These are phyloP conservation scores for Mycena rosella DNA, from an alignment of 768 basidiomycete genomes.

Conservation along the genomic window DNA sequence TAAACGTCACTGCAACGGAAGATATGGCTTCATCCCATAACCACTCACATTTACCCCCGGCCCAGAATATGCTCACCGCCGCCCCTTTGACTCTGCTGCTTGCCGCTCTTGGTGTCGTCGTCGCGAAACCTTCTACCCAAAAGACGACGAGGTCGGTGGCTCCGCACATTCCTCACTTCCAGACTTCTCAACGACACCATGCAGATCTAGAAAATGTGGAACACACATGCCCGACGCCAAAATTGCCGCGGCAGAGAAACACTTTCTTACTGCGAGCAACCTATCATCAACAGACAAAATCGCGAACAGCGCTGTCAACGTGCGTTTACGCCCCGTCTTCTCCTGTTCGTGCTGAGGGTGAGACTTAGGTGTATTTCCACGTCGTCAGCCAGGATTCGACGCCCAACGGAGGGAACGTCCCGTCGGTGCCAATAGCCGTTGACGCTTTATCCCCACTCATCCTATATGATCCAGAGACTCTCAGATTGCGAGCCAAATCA, in stretches of 20 bases:
- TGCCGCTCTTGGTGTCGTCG: neutral
- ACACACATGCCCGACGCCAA: neutral
- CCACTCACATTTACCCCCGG: too few relatives aligned
- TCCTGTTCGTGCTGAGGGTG: neutral
- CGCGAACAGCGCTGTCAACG: neutral
- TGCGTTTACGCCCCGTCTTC: neutral
- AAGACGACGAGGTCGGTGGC: neutral
- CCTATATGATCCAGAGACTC: constrained; percentile 36
- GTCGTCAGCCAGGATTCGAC: constrained; percentile 49
- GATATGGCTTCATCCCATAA: too few relatives aligned
- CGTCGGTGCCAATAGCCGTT: constrained; percentile 35
- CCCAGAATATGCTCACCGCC: neutral
- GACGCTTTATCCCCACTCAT: too few relatives aligned
- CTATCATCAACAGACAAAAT: neutral
- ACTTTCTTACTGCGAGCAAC: neutral
- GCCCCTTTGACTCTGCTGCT: neutral
- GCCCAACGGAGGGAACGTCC: constrained; percentile 54
- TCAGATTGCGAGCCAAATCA: constrained; percentile 58
- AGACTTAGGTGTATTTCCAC: constrained; percentile 48
- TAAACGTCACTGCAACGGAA: neutral
- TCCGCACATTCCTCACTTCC: too few relatives aligned
- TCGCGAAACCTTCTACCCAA: neutral
- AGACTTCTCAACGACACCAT: neutral
- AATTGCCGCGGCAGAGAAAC: neutral
- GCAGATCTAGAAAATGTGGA: neutral